phyloP scores from a whole-genome alignment of 345 rosid species.

The Citrus inodora region DNA sequence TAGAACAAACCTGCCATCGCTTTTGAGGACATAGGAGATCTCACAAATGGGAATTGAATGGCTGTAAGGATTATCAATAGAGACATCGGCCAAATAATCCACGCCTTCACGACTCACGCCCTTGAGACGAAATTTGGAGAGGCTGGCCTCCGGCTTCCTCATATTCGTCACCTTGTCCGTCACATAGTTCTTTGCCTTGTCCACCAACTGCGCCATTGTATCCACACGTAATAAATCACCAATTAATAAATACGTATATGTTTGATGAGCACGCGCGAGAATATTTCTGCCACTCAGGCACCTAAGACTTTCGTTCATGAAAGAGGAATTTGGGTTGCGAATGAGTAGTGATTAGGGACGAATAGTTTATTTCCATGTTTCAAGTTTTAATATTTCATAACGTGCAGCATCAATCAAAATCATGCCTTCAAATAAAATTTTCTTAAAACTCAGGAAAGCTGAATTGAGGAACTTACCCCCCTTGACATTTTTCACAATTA shows the following conservation, averaged over 20 bases:
- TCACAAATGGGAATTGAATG: constrained; percentile 75
- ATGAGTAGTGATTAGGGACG: not conserved
- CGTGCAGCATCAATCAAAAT: not conserved
- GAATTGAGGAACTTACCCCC: not conserved
- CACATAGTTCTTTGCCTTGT: constrained; percentile 72
- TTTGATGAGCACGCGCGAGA: not conserved
- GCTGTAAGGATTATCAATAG: constrained; percentile 69
- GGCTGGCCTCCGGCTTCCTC: constrained; percentile 70
- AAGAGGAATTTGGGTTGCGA: too few species aligned
- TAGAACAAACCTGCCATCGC: constrained; percentile 49
- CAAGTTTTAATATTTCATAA: not conserved
- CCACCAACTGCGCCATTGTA: constrained; percentile 34
- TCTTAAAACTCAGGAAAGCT: not conserved
- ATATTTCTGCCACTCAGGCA: not conserved
- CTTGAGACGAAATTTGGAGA: constrained; percentile 59
- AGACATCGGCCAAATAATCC: constrained; percentile 64
- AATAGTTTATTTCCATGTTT: not conserved
- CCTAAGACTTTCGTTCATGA: not conserved
- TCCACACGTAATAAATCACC: not conserved
- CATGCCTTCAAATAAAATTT: not conserved
- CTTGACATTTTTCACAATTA: not conserved
- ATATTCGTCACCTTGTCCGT: constrained; percentile 64
- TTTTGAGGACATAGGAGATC: constrained; percentile 71
- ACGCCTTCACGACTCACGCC: constrained; percentile 47
- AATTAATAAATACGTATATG: too few species aligned